Evolutionary conservation across 2,329 filamentous ascomycete species (phyloP).

Genomic region (Akanthomyces dipterigenus): DNA sequence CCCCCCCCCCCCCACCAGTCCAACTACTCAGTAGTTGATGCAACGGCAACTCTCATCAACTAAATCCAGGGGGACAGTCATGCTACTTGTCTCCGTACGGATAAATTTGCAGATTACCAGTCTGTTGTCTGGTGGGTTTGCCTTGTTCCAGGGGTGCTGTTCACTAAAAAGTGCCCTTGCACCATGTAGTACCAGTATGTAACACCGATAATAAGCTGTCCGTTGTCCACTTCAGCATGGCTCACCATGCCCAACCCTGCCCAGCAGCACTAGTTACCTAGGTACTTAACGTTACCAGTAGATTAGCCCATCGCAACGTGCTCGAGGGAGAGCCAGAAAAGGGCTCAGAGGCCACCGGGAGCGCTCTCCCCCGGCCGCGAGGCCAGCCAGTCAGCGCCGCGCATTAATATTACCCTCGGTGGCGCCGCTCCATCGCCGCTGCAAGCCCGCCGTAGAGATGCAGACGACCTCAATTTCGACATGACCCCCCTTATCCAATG

Average conservation of each 20-base stretch:
- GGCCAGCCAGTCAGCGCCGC: slow-evolving; percentile 1
- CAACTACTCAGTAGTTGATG: background rate
- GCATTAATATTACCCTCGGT: slow-evolving; percentile 10
- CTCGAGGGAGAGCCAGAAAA: too few species aligned
- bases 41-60: background rate
- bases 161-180: background rate
- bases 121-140: too few species aligned
- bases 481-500: background rate
- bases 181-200: background rate
- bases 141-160: background rate
- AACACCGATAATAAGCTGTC: too few species aligned
- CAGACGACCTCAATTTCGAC: background rate
- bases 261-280: too few species aligned
- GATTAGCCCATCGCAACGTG: background rate
- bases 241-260: background rate
- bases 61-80: background rate
- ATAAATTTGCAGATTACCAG: too few species aligned
- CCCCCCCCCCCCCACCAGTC: background rate
- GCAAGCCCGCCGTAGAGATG: slow-evolving; percentile 2
- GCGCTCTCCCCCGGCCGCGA: background rate
- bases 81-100: too few species aligned
- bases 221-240: background rate
- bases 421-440: background rate
- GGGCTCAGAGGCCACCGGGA: too few species aligned
- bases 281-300: too few species aligned